phyloP scores from a whole-genome alignment of 345 rosid genomes.

The Arabidopsis suecica region DNA sequence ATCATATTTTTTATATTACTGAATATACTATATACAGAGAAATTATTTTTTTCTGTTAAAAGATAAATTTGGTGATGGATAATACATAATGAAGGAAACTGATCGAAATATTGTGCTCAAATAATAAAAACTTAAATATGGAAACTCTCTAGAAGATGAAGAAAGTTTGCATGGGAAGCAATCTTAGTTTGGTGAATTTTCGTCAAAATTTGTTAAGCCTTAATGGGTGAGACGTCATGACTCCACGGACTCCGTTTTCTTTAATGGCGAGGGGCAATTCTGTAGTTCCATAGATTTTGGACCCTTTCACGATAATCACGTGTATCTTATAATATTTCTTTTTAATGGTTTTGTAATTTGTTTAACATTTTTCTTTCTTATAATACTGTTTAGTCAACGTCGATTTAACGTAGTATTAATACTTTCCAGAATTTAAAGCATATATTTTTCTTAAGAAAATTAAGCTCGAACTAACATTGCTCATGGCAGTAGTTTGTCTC shows the following conservation, averaged over 20 bases:
- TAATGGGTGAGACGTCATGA: conserved; percentile 48
- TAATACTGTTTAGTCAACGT: not conserved
- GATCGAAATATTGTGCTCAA: not conserved
- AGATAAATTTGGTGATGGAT: not conserved
- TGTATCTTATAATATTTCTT: conserved; percentile 2
- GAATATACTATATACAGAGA: not conserved
- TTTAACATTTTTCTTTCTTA: not conserved
- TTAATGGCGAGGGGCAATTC: conserved; percentile 20
- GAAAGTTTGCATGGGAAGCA: conserved; percentile 51
- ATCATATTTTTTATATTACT: not conserved
- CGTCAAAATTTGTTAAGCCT: conserved; percentile 46
- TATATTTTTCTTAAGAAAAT: no score
- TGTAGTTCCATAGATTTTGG: not conserved
- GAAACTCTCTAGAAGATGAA: conserved; percentile 38
- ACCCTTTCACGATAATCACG: conserved; percentile 3
- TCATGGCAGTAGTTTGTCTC: no score
- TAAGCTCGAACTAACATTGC: no score
- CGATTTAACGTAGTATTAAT: not conserved
- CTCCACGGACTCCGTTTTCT: conserved; percentile 32
- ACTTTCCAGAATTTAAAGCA: not conserved
- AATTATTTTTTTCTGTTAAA: not conserved
- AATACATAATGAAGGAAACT: not conserved
- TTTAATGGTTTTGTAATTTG: not conserved
- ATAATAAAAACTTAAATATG: not conserved
- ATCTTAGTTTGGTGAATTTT: conserved; percentile 48